Evolutionary conservation across 768 basidiomycete species (phyloP), one percentile per base, ranked within the genome.

Genomic region (Rubroboletus pulcherrimus): DNA sequence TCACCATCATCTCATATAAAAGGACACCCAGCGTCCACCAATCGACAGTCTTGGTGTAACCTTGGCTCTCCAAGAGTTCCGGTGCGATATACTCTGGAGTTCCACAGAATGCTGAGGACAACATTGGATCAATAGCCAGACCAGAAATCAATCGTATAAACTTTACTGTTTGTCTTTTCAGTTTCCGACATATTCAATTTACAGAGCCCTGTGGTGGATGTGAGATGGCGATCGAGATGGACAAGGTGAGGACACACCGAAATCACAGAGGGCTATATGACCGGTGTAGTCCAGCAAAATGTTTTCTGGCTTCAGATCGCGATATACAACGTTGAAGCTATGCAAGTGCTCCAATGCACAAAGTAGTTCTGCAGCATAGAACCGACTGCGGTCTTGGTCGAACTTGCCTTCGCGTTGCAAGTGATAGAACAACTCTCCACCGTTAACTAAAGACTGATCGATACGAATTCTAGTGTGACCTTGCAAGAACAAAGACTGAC

Each of bases 21-120:
- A 99, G 80, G 19, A 98, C 95, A 35, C 96, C 97, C 5, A 98
- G 78, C 1, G 96, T 98, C 96, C 92, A 95, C 96, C 96, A 99
- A 66, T 99, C 96, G 15, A 99, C 97, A 0, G 96, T 97, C 67
- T 95, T 95, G 5, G 93, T 96, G 74, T 99, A 98, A 1, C 97
- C 96, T 66, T 93, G 90, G 58, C 91, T 97, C 69, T 95, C 93
- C 59, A 99, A 82, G 37, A 99, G 82, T 70, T 99, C 96, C 0
- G 96, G 96, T 8, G 95, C 94, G 65, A 98, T 98, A 73, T 98
- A 98, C 71, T 99, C 96, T 2, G 96, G 96, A 6, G 96, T 99
- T 7, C 96, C 96, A 66, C 96, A 99, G 80, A 99, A 99, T 8
- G 94, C 89, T 91, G 61, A 39, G 53, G 21, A 33, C 54, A 53